Base-by-base conservation (phyloP, 2,329 filamentous ascomycete genomes). In the Botrytis galanthina region DNA sequence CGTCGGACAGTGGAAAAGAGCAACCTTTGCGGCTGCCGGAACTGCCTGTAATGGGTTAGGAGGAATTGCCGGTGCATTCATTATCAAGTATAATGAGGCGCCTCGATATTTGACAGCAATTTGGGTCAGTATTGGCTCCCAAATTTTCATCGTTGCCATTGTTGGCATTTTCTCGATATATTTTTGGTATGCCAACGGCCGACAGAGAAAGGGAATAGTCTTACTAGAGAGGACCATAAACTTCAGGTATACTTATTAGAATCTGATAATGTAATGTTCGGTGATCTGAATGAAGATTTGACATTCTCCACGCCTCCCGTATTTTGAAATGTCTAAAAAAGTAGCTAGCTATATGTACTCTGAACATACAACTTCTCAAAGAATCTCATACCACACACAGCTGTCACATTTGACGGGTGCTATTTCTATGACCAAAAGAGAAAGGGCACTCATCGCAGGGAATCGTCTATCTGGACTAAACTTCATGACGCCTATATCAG, bases 1-100 rank as follows among this genome's bases (percentile, higher is more conserved):
- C 79, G 90, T 92, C 71, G 93, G 93, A 0, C 93, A 97, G 83
- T 97, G 93, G 92, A 97, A 95, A 84, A 89, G 94, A 71, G 93
- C 93, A 1, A 92, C 96, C 76, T 92, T 90, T 80, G 92, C 90
- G 74, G 92, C 93, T 4, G 91, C 90, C 0, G 87, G 95, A 16
- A 92, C 96, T 8, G 92, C 91, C 12, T 90, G 93, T 69, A 93
- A 93, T 20, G 93, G 93, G 1, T 84, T 97, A 29, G 93, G 93
- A 54, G 93, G 93, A 57, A 96, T 97, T 75, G 89, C 89, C 0
- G 92, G 92, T 2, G 90, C 87, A 78, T 92, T 89, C 78, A 91
- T 92, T 75, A 88, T 92, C 4, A 83, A 87, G 39, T 84, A 86
- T 74, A 80, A 84, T 14, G 90, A 92, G 79, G 89, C 89, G 3